Evolutionary conservation across 345 rosid genomes (phyloP), one percentile per base, ranked within the genome.

Genomic region (Aurinia saxatilis): DNA sequence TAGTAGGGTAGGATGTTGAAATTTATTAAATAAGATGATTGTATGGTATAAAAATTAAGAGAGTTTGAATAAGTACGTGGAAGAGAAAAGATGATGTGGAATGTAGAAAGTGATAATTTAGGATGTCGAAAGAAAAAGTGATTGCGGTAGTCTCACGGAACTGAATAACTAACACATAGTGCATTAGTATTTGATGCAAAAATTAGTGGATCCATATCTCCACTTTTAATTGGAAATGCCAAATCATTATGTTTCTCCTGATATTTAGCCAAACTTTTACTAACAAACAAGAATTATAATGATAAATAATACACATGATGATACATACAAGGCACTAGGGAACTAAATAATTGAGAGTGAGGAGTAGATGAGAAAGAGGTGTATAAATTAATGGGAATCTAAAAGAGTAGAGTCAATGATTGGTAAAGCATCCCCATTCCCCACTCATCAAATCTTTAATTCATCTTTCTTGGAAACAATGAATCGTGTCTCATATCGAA

Each of bases 391-490:
- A 42, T 65, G 52, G 64, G 62, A 38, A 59, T 5, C 42, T 57
- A 42, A 50, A n/a, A 58, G 62, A 45, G 55, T 61, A 58, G 60
- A 50, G 61, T 58, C 61, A 37, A 66, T 72, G 75, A 72, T 72
- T 72, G 58, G 66, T 72, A 71, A 65, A 64, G 71, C 65, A 65
- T 61, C 10, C 14, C 21, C 5, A 23, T 5, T 27, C 31, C 18
- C 60, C 64, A 70, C 66, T 58, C 48, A 57, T 34, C 56, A 13
- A 65, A 71, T 47, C 74, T 70, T 70, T 61, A 61, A 14, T 61
- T 37, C 15, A 61, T 49, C 39, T 72, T 72, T 72, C 21, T 64
- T 51, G 75, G 66, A 65, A 72, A 72, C 66, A 64, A 72, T 59
- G 68, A 37, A 27, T 45, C 54, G 74, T 62, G 60, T 59, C 56